Conservation (phyloP, 805 yeast genomes). For the Maudiozyma pseudohumilis region DNA sequence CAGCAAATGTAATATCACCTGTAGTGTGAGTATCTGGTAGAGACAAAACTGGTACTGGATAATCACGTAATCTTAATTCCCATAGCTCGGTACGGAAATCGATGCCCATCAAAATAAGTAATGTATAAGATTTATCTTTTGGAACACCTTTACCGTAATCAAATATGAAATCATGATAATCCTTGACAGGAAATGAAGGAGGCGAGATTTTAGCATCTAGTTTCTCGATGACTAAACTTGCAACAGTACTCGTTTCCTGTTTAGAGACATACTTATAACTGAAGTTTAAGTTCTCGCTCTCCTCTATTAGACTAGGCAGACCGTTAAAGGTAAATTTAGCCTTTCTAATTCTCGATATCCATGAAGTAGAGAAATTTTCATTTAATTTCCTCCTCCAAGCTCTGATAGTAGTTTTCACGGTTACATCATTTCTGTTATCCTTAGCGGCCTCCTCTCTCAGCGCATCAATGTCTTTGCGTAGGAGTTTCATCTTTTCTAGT, state of each 20-base stretch:
- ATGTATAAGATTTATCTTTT: conserved; percentile 40
- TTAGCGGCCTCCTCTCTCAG: not conserved
- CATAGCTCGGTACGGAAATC: conserved; percentile 36
- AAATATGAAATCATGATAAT: conserved; percentile 29
- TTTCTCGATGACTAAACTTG: conserved; percentile 17
- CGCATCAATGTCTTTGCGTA: conserved; percentile 15
- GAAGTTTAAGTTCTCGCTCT: conserved; percentile 12
- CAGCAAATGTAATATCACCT: conserved; percentile 51
- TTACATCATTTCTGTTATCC: not conserved
- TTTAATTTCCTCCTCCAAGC: conserved; percentile 13
- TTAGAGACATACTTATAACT: conserved; percentile 16
- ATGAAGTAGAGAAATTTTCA: conserved; percentile 34
- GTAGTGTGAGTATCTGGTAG: conserved; percentile 32
- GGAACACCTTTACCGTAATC: conserved; percentile 45
- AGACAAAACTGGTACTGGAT: conserved; percentile 46
- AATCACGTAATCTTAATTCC: conserved; percentile 42
- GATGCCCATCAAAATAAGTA: conserved; percentile 41
- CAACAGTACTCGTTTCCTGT: conserved; percentile 21
- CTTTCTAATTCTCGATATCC: conserved; percentile 29
- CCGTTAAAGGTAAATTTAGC: conserved; percentile 26
- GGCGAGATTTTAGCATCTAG: conserved; percentile 18
- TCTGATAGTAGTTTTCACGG: conserved; percentile 1
- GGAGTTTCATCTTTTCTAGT: conserved; percentile 29
- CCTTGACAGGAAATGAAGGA: conserved; percentile 26
- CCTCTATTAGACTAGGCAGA: conserved; percentile 17